Base-by-base conservation (phyloP, 345 rosid genomes). In the Trapa incisa region DNA sequence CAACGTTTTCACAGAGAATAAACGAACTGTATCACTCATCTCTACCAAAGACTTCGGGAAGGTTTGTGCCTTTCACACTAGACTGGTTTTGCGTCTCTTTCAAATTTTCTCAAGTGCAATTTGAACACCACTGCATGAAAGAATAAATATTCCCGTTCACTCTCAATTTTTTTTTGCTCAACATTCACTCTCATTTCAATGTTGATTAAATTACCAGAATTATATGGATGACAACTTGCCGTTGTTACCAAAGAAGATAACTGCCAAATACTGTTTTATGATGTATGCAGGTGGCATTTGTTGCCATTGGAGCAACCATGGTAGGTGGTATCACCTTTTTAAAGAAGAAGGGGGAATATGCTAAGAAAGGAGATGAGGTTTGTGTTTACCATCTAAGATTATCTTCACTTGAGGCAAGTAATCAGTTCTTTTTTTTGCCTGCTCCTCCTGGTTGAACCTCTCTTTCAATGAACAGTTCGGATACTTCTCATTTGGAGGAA, bases 261-360 rank as follows among this genome's bases (percentile, higher is more conserved):
- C 22, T 5, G 22, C 12, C 36, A 35, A 57, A 58, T 35, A 29
- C 22, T 7, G 60, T 33, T 0, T 63, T 37, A 10, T 15, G 39
- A 13, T 16, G 4, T 50, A 36, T 67, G 70, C 80, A 89, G 98
- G 96, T 93, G 52, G 98, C 97, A 57, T 84, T 93, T 77, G 84
- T 89, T 74, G 97, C 98, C 17, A 89, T 93, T 35, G 92, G 98
- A 57, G 98, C 98, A 72, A 88, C 98, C 43, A 88, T 93, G 98
- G 98, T 93, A 61, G 97, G 98, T 68, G 86, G 97, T 75, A 88
- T 89, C 61, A 85, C 76, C 67, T 86, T 92, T 65, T 45, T 72
- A 47, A 89, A 78, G 73, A 70, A 83, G 72, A 75, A 82, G 72
- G 90, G 94, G 36, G 97, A 86, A 53, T 37, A 42, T 71, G 84